A percentile compares a stretch with the other conserved stretches of the same genome.
Evolutionary conservation across 1,284 basidiomycete species (phyloP).

Genomic region (Sanghuangporus sanghuang): DNA sequence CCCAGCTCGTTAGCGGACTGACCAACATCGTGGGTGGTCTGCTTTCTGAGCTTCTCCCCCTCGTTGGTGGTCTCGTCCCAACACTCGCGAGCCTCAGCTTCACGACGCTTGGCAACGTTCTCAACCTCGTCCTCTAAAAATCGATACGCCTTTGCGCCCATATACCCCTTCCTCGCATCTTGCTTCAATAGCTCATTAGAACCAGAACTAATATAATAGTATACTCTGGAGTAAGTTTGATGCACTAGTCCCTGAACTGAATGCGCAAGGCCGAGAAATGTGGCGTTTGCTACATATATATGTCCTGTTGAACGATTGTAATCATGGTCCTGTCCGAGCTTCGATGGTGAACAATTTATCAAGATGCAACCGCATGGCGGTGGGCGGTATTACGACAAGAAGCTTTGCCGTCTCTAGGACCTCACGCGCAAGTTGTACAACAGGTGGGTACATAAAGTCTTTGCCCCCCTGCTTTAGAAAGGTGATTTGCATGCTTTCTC

Average conservation of each 20-base stretch:
- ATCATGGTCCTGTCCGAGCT: no score
- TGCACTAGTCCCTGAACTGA: background rate
- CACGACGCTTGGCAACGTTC: constrained; percentile 12
- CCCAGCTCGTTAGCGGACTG: constrained; percentile 28
- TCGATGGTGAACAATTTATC: no score
- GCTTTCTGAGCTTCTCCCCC: constrained; percentile 19
- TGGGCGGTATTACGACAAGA: no score
- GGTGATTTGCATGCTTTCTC: no score
- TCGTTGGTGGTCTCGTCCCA: constrained; percentile 20
- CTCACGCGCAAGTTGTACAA: no score
- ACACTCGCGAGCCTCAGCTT: constrained; percentile 6
- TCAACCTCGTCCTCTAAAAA: constrained; percentile 11
- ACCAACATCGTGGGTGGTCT: constrained; percentile 19
- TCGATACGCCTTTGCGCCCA: background rate
- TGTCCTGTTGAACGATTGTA: background rate
- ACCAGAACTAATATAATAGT: background rate
- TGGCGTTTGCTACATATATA: background rate
- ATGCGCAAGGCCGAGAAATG: background rate
- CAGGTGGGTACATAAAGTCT: no score
- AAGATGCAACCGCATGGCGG: no score
- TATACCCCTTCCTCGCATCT: background rate
- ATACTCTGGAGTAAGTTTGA: background rate
- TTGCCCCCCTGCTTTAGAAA: no score
- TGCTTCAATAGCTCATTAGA: background rate
- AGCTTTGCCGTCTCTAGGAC: no score